A percentile compares a stretch with the other conserved stretches of the same genome.
Conservation (phyloP, 208 protist species). For the Spongospora subterranea region DNA sequence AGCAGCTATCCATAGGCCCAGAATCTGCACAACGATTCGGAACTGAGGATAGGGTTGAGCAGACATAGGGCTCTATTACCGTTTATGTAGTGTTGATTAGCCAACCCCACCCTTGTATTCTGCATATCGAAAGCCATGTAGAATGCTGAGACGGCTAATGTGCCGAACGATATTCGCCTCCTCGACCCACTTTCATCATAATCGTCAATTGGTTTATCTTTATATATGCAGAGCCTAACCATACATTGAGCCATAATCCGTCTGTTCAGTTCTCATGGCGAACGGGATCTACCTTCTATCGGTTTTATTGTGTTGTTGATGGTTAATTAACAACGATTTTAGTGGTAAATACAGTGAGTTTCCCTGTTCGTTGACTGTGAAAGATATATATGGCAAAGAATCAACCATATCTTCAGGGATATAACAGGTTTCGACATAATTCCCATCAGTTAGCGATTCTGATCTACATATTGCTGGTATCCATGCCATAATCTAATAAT, state of each 20-base stretch:
- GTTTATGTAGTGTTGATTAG: background rate
- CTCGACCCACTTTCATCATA: background rate
- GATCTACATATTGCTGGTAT: background rate
- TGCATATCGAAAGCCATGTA: constrained; percentile 5
- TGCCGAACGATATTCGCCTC: background rate
- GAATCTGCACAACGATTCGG: background rate
- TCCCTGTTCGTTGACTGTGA: background rate
- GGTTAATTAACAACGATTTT: background rate
- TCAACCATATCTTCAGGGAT: background rate
- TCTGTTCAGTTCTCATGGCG: background rate
- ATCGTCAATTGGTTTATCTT: background rate
- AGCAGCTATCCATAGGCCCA: background rate
- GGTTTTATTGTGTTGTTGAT: no score
- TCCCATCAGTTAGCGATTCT: background rate
- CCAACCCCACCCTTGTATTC: background rate
- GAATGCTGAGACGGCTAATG: background rate
- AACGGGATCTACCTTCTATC: background rate
- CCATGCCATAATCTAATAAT: constrained; percentile 13
- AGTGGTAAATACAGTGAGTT: constrained; percentile 2
- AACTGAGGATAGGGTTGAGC: background rate
- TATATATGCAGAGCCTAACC: constrained; percentile 42
- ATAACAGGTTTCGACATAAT: constrained; percentile 3
- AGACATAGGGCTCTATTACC: no score
- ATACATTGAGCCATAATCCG: background rate
- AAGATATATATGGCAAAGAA: background rate